Base-by-base conservation (phyloP, 768 basidiomycete genomes). In the Pleurotus sapidus region DNA sequence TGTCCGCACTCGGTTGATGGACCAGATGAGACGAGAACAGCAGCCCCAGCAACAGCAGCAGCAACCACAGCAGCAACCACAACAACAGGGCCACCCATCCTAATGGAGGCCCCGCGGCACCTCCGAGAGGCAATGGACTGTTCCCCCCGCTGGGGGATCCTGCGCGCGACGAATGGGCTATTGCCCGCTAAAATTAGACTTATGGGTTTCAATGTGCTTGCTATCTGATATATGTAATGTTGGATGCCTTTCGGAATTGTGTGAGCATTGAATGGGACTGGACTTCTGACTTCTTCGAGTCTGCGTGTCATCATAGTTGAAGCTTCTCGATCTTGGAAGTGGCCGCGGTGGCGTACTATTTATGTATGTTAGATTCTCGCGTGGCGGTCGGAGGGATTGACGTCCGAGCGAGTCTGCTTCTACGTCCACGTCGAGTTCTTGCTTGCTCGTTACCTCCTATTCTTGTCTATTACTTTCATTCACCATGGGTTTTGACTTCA, bases 1-100 rank as follows among this genome's bases (percentile, higher is more conserved):
- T 68, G 74, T 92, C 57, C 84, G 93, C 59, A 89, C 89, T 12
- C 82, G 90, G 57, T 88, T 91, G 63, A 83, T 88, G 34, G 87
- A 89, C 64, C 74, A 87, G 56, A 82, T 87, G 71, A 80, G 89
- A 59, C 74, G 87, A 58, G 87, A 88, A 43, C 82, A 87, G 65
- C 73, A 78, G 39, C 68, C 65, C 58, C 76, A 75, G 56, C 74
- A 77, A 38, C 68, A 66, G 59, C 76, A 75, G 56, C 74, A 76
- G 49, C 72, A 77, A 56, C 30, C 30, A 11, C 30, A 34, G 11
- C 30, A 34, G 8, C 30, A 34, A 9, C 30, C 30, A 34, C 79
- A 81, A 59, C 76, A 70, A 20, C 76, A 74, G 37, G 65, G 68
- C 6, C 70, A 72, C 27, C 70, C 74, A 64, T n/a, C 59, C 48